phyloP scores from a whole-genome alignment of 2,329 filamentous ascomycete species.

The Stagonosporopsis chrysanthemi region DNA sequence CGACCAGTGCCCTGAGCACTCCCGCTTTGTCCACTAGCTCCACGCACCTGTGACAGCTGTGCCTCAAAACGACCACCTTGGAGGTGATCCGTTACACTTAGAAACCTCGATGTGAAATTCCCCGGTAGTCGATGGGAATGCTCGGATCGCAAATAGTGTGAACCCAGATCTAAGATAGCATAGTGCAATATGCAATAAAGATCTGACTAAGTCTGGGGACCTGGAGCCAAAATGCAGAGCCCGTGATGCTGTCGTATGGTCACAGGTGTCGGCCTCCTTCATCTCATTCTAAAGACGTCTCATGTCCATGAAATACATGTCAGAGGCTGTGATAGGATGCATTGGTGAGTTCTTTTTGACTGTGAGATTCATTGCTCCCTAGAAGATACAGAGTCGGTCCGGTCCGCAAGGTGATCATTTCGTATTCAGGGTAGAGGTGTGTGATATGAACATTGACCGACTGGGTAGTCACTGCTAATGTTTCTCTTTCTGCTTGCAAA shows the following conservation, averaged over 20 bases:
- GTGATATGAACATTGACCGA: not conserved
- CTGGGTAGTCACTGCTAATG: not conserved
- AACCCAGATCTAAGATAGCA: not conserved
- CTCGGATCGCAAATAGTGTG: not conserved
- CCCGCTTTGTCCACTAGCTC: slow-evolving; percentile 6
- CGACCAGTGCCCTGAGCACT: slow-evolving; percentile 9
- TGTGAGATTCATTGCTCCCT: not conserved
- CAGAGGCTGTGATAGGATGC: not conserved
- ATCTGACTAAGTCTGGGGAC: not conserved
- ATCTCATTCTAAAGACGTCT: not conserved
- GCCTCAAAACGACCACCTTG: not conserved
- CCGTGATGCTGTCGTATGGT: not conserved
- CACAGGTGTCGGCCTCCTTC: not conserved
- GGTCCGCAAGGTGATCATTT: not conserved
- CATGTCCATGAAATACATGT: not conserved
- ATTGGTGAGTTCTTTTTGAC: not conserved
- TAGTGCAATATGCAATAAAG: not conserved
- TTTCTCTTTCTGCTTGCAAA: not conserved
- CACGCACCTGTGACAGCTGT: not conserved
- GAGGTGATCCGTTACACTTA: not conserved
- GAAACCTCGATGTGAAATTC: not conserved
- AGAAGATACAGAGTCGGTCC: not conserved
- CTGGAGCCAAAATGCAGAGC: not conserved
- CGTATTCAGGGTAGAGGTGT: not conserved
- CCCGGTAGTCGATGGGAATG: not conserved